Conservation (phyloP, 345 rosid genomes). For the Erucastrum elatum region DNA sequence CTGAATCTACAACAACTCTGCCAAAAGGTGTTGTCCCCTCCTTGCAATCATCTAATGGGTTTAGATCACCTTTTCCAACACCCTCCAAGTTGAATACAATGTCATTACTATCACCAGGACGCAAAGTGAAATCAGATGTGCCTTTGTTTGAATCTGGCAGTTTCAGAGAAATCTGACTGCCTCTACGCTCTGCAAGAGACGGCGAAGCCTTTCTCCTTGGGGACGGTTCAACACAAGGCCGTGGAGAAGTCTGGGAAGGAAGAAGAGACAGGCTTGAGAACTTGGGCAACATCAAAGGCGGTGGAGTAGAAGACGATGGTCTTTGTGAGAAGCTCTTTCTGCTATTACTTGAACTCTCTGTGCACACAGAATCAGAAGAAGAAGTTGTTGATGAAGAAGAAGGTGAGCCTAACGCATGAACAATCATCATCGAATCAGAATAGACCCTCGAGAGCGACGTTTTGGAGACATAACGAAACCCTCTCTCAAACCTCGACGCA, state of each 20-base stretch:
- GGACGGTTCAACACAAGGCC: slow-evolving; percentile 31
- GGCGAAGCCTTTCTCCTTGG: slow-evolving; percentile 52
- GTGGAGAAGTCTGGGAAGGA: slow-evolving; percentile 45
- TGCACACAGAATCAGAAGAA: slow-evolving; percentile 56
- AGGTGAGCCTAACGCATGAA: slow-evolving; percentile 62
- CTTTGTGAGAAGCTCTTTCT: slow-evolving; percentile 64
- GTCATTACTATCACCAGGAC: slow-evolving; percentile 43
- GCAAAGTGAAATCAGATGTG: slow-evolving; percentile 33
- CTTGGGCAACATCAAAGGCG: slow-evolving; percentile 60
- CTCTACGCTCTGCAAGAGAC: slow-evolving; percentile 91
- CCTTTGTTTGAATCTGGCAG: slow-evolving; percentile 60
- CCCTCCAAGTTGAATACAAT: slow-evolving; percentile 52
- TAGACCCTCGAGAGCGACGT: slow-evolving; percentile 73
- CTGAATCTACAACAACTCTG: slow-evolving; percentile 32
- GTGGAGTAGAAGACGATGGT: slow-evolving; percentile 51
- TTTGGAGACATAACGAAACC: slow-evolving; percentile 71
- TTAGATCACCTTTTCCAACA: slow-evolving; percentile 41
- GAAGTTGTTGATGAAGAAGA: slow-evolving; percentile 36
- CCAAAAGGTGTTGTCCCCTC: slow-evolving; percentile 13
- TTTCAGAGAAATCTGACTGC: slow-evolving; percentile 57
- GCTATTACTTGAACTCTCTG: slow-evolving; percentile 60
- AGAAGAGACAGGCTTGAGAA: slow-evolving; percentile 59
- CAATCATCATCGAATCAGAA: slow-evolving; percentile 93
- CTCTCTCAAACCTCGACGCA: slow-evolving; percentile 52
- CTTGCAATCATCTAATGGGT: slow-evolving; percentile 34